Base-by-base conservation (phyloP, 495 filamentous ascomycete species). In the Aspergillus homomorphus region DNA sequence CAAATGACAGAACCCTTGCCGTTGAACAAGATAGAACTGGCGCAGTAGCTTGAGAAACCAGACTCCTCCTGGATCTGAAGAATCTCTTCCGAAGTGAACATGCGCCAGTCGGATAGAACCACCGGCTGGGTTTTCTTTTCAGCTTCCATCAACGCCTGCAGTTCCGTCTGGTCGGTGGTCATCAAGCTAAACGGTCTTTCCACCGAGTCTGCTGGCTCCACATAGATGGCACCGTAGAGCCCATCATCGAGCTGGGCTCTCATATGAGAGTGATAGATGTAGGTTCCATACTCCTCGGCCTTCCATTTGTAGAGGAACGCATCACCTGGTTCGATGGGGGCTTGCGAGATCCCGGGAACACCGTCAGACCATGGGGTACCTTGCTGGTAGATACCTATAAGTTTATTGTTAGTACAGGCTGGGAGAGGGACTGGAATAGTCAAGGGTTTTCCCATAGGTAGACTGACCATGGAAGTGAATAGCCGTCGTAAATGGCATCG, bases 221-320 rank as follows among this genome's bases (percentile, higher is more conserved):
- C 54, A 38, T 57, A 66, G 26, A 86, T 75, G 3, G 78, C 59
- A 16, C 83, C 83, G 33, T 75, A 80, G 10, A 81, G 69, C 18
- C 83, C 83, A 61, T 86, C 82, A 58, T 77, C 71, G 19, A 83
- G 66, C 51, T 77, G 72, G 8, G 71, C 73, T 28, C 65, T 63
- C 19, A 66, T 63, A 57, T 86, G 83, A n/a, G 76, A 69, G 63
- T 85, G 82, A 57, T 84, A 84, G 63, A 65, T 71, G 65, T 80
- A 82, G 16, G 72, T 78, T 19, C 82, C 82, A 59, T 77, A 77
- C 19, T 77, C 72, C 6, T 65, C 71, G 6, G 80, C 82, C 1
- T 65, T 72, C 68, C 73, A 86, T 30, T 68, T 65, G 58, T 83
- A 82, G 16, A 59, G 64, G 41, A 75, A 84, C 10, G 55, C 72